phyloP scores from a whole-genome alignment of 352 stramenopile species.

The Globisporangium polare region DNA sequence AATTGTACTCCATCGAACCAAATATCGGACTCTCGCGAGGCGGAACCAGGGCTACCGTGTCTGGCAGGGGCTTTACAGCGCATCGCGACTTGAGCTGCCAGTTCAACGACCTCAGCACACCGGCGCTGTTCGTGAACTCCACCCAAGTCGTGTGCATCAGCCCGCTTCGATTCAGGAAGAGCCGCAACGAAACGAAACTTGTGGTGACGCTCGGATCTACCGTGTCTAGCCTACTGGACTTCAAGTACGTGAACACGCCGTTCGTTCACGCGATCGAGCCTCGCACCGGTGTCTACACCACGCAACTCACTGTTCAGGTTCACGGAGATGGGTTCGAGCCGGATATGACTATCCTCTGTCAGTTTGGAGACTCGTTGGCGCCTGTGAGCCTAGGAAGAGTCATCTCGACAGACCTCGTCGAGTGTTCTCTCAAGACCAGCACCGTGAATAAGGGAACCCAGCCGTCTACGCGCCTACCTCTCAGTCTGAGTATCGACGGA shows the following conservation, averaged over 20 bases:
- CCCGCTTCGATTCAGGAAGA: slow-evolving; percentile 24
- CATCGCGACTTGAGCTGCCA: slow-evolving; percentile 28
- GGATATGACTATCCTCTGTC: slow-evolving; percentile 20
- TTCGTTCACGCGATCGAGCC: slow-evolving; percentile 24
- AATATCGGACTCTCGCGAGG: slow-evolving; percentile 23
- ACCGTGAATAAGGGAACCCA: neutral
- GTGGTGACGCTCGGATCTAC: slow-evolving; percentile 23
- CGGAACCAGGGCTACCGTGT: slow-evolving; percentile 23
- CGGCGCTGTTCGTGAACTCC: slow-evolving; percentile 24
- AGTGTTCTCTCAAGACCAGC: slow-evolving; percentile 4
- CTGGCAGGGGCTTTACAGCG: slow-evolving; percentile 33
- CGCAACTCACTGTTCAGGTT: slow-evolving; percentile 17
- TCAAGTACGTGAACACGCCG: slow-evolving; percentile 30
- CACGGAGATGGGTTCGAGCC: slow-evolving; percentile 19
- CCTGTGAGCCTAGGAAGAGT: neutral
- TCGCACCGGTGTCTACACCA: slow-evolving; percentile 22
- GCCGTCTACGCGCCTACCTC: slow-evolving; percentile 4
- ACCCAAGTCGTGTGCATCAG: slow-evolving; percentile 25
- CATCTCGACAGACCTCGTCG: slow-evolving; percentile 1
- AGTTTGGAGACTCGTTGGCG: slow-evolving; percentile 19
- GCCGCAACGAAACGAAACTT: slow-evolving; percentile 10
- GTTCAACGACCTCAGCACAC: slow-evolving; percentile 25
- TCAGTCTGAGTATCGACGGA: slow-evolving; percentile 31
- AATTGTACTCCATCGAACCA: slow-evolving; percentile 21
- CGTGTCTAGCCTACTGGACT: slow-evolving; percentile 16